Percentiles rank a stretch among this genome's conserved stretches.
Evolutionary conservation across 345 rosid genomes (phyloP).

Genomic region (Camelina laxa): DNA sequence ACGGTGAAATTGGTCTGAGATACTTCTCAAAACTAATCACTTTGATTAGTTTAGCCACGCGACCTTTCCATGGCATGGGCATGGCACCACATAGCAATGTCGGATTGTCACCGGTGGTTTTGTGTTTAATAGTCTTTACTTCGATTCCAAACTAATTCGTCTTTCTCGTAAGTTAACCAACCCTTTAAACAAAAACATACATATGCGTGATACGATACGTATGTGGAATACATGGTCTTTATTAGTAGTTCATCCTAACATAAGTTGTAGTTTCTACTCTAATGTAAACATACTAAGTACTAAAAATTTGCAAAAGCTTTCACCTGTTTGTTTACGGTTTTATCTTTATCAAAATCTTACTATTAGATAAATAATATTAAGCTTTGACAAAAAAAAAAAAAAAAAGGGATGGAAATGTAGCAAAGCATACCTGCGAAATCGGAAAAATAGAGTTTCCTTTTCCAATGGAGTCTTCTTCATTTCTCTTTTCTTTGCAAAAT

Average conservation of each 20-base stretch:
- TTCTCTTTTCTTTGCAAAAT: background rate
- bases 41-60: background rate
- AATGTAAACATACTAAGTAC: background rate
- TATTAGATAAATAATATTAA: background rate
- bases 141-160: background rate
- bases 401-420: background rate
- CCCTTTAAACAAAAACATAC: background rate
- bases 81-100: background rate
- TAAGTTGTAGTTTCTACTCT: background rate
- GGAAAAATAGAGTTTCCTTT: constrained; percentile 21
- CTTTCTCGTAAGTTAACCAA: background rate
- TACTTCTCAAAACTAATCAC: background rate
- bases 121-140: background rate
- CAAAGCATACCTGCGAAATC: constrained; percentile 30
- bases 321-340: background rate
- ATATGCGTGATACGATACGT: background rate
- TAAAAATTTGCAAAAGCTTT: background rate
- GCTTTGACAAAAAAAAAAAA: background rate
- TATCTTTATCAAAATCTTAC: background rate
- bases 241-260: background rate
- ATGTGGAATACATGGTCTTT: background rate
- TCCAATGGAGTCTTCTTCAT: constrained; percentile 4
- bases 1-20: background rate
- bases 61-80: background rate
- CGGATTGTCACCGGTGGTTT: background rate